Percentiles rank a stretch among this genome's conserved stretches.
These are phyloP conservation scores for Colletotrichum australisinense DNA, from an alignment of 2,329 filamentous ascomycete genomes.

Conservation along the genomic window DNA sequence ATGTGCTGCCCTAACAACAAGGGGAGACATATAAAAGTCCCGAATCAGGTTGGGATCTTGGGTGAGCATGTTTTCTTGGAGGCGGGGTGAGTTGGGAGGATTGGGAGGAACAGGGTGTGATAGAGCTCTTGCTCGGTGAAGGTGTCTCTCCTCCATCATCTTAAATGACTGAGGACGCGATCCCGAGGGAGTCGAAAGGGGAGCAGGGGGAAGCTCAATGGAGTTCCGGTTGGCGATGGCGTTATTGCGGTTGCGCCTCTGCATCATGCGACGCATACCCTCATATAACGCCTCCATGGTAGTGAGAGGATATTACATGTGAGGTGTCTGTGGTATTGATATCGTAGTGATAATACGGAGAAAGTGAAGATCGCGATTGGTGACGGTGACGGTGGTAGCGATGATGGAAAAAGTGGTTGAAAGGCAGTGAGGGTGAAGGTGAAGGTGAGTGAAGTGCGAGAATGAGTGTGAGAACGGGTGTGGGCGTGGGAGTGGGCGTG, in stretches of 20 bases:
- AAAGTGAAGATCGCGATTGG: background rate
- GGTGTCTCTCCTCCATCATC: slow-evolving; percentile 9
- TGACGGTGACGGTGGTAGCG: too few species aligned
- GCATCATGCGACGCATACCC: slow-evolving; percentile 27
- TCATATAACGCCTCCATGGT: slow-evolving; percentile 22
- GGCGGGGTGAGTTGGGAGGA: slow-evolving; percentile 30
- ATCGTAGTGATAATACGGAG: background rate
- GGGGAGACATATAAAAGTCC: slow-evolving; percentile 24
- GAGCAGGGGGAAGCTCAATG: slow-evolving; percentile 25
- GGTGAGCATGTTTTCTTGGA: background rate
- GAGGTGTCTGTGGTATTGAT: background rate
- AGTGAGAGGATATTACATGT: background rate
- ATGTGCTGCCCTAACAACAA: slow-evolving; percentile 14
- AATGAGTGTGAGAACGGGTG: background rate
- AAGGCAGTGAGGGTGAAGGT: background rate
- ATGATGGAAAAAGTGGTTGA: background rate
- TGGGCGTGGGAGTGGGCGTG: too few species aligned
- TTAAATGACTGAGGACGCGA: slow-evolving; percentile 25
- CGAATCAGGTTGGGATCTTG: slow-evolving; percentile 16
- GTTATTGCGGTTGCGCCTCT: slow-evolving; percentile 15
- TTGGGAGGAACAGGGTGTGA: slow-evolving; percentile 29
- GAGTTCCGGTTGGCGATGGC: slow-evolving; percentile 23
- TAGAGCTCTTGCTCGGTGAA: slow-evolving; percentile 26
- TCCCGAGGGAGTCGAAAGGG: slow-evolving; percentile 26
- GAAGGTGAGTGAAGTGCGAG: background rate